These are phyloP conservation scores for Penicillium riverlandense DNA, from an alignment of 495 filamentous ascomycete genomes.

Conservation along the genomic window DNA sequence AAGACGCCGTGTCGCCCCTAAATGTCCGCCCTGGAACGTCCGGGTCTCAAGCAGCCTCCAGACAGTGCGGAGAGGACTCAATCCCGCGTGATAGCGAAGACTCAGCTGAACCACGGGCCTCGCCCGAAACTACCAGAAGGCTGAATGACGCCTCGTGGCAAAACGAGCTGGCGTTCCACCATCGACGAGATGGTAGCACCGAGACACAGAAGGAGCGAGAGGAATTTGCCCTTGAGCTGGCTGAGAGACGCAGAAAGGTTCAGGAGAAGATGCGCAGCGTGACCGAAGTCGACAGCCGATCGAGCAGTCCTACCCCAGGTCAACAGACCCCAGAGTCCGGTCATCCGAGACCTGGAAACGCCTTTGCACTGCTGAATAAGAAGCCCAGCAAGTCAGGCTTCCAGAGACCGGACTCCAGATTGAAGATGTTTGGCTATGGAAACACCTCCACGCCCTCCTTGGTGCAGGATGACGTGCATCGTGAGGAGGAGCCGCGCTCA, in stretches of 20 bases:
- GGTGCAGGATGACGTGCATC: constrained; percentile 35
- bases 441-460: constrained; percentile 46
- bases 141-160: constrained; percentile 28
- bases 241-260: constrained; percentile 65
- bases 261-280: constrained; percentile 74
- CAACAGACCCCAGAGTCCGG: constrained; percentile 36
- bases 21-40: constrained; percentile 3
- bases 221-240: constrained; percentile 75
- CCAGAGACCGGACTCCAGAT: constrained; percentile 47
- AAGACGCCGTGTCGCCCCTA: neutral
- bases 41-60: constrained; percentile 5
- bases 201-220: constrained; percentile 61
- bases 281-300: constrained; percentile 56
- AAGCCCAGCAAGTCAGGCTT: constrained; percentile 60
- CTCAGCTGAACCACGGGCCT: constrained; percentile 3
- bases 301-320: constrained; percentile 44
- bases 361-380: constrained; percentile 60
- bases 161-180: constrained; percentile 27
- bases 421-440: constrained; percentile 61
- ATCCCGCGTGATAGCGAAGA: constrained; percentile 12
- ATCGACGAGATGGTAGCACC: constrained; percentile 47
- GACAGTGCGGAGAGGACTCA: constrained; percentile 4
- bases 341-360: constrained; percentile 42
- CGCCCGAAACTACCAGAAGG: constrained; percentile 4
- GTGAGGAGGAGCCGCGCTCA: constrained; percentile 36